Evolutionary conservation across 768 basidiomycete genomes (phyloP).

Genomic region (Tylopilus vinaceipallidus): DNA sequence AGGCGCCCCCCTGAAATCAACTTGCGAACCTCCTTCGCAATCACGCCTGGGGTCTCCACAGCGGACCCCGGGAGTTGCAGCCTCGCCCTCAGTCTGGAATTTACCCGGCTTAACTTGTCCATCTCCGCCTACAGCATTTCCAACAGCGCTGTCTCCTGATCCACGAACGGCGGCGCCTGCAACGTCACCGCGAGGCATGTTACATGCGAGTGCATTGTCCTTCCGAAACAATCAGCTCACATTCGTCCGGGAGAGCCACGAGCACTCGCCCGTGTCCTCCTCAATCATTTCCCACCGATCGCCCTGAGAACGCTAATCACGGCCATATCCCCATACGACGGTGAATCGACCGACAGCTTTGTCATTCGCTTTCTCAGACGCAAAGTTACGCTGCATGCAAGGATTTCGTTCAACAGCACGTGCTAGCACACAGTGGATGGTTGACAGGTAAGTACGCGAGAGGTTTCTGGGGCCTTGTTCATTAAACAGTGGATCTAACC

Average conservation of each 20-base stretch:
- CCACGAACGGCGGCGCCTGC: constrained; percentile 70
- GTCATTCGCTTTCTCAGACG: constrained; percentile 40
- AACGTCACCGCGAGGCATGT: constrained; percentile 77
- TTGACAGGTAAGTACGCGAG: constrained; percentile 60
- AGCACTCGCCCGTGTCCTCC: constrained; percentile 75
- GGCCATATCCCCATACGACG: constrained; percentile 63
- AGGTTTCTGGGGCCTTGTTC: constrained; percentile 39
- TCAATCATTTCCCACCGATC: constrained; percentile 64
- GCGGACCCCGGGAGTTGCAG: constrained; percentile 16
- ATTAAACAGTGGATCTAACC: constrained; percentile 49
- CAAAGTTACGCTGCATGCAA: constrained; percentile 42
- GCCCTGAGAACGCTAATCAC: constrained; percentile 82
- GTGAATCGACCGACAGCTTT: constrained; percentile 56
- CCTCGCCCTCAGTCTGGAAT: constrained; percentile 46
- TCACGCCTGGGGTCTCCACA: too few species aligned
- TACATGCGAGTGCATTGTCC: constrained; percentile 75
- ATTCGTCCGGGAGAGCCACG: background rate
- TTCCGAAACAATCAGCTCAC: background rate
- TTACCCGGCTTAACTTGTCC: constrained; percentile 55
- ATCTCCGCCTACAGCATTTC: constrained; percentile 66
- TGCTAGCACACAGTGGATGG: constrained; percentile 66
- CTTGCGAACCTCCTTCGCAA: constrained; percentile 60
- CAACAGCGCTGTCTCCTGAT: constrained; percentile 55
- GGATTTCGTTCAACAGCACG: constrained; percentile 46
- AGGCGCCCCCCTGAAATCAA: constrained; percentile 69